phyloP scores from a whole-genome alignment of 108 stramenopile genomes.

The Stephanodiscus triporus region DNA sequence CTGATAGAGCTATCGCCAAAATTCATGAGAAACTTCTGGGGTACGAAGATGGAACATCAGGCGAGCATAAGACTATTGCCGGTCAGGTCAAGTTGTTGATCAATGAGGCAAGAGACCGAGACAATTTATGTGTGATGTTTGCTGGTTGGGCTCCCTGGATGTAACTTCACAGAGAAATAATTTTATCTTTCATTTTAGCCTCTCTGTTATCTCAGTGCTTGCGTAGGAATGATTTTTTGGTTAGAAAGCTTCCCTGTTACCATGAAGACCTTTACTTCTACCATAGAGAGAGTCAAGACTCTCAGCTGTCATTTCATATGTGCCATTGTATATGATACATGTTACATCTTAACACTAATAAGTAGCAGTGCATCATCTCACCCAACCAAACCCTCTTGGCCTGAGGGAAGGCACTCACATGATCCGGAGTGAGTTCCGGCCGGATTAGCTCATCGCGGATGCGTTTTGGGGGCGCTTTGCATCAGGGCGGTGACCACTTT shows the following conservation, averaged over 20 bases:
- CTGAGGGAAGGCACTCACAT: slow-evolving; percentile 85
- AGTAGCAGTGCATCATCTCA: no score
- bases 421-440: slow-evolving; percentile 61
- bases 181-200: no score
- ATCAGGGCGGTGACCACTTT: slow-evolving; percentile 65
- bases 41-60: slow-evolving; percentile 92
- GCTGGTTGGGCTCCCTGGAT: slow-evolving; percentile 96
- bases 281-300: no score
- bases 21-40: slow-evolving; percentile 96
- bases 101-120: slow-evolving; percentile 90
- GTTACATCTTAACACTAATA: no score
- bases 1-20: slow-evolving; percentile 66
- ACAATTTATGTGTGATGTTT: slow-evolving; percentile 87
- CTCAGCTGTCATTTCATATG: no score
- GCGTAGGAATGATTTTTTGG: no score
- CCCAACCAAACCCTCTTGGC: no score
- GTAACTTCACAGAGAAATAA: no score
- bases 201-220: no score
- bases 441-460: slow-evolving; percentile 78
- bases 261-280: no score
- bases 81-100: slow-evolving; percentile 96
- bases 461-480: slow-evolving; percentile 94
- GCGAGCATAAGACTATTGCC: slow-evolving; percentile 90
- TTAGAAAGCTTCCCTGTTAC: no score
- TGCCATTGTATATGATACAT: no score